A percentile compares a stretch with the other conserved stretches of the same genome.
Evolutionary conservation across 257 asterid genomes (phyloP).

Genomic region (Solanum verrucosum): DNA sequence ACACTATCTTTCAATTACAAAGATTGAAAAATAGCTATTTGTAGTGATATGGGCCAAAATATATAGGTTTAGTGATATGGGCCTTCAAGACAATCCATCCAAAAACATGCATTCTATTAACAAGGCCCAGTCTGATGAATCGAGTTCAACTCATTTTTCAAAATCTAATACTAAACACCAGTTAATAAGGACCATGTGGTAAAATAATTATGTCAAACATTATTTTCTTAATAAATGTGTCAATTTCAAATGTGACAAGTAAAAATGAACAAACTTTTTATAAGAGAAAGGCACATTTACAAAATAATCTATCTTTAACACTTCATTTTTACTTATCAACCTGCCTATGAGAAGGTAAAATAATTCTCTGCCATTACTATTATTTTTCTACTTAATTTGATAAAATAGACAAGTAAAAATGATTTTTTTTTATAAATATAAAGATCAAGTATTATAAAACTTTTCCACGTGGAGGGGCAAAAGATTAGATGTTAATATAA

Average conservation of each 20-base stretch:
- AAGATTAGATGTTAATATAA: too few relatives aligned
- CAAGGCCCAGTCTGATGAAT: neutral
- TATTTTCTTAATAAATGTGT: too few relatives aligned
- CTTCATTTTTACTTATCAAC: neutral
- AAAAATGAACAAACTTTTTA: too few relatives aligned
- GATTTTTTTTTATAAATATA: too few relatives aligned
- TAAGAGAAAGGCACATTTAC: neutral
- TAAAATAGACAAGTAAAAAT: too few relatives aligned
- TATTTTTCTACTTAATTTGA: neutral
- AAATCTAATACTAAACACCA: accelerated
- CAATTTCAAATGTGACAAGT: too few relatives aligned
- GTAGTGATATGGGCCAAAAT: neutral
- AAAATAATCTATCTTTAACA: neutral
- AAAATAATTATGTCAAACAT: too few relatives aligned
- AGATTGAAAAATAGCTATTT: too few relatives aligned
- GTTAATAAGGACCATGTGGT: too few relatives aligned
- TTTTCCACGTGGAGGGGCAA: neutral
- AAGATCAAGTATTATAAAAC: neutral
- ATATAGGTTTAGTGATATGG: neutral
- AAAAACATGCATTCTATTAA: neutral
- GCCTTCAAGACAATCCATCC: neutral
- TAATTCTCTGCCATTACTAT: neutral
- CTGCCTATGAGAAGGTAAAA: neutral
- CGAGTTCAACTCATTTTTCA: neutral
- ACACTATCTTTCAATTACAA: neutral